Conservation (phyloP, 805 yeast species). For the Monosporozyma aquatica region DNA sequence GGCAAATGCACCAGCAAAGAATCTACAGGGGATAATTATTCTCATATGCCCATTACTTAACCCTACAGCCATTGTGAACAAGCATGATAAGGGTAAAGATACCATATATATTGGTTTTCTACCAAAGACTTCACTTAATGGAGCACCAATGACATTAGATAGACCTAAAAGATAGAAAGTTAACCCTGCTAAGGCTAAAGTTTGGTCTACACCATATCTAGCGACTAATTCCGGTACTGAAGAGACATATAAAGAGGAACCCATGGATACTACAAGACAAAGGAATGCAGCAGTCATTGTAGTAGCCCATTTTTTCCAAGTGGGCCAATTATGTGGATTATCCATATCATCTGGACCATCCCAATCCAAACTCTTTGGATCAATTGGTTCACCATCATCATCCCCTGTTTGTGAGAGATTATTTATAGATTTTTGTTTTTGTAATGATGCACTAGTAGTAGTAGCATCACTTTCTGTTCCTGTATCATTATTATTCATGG, state of each 20-base stretch:
- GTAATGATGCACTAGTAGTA: too few relatives aligned
- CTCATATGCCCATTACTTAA: constrained; percentile 48
- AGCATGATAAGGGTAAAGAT: constrained; percentile 58
- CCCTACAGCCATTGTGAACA: constrained; percentile 68
- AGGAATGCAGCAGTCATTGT: constrained; percentile 56
- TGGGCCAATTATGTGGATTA: constrained; percentile 64
- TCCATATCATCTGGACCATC: constrained; percentile 53
- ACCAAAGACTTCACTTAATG: constrained; percentile 62
- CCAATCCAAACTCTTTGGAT: constrained; percentile 43
- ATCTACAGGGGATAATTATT: constrained; percentile 56
- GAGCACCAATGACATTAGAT: constrained; percentile 66
- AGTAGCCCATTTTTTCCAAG: constrained; percentile 51
- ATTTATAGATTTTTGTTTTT: too few relatives aligned
- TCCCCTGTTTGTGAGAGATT: not conserved
- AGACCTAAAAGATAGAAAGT: constrained; percentile 65
- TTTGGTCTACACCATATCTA: constrained; percentile 46
- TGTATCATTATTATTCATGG: not conserved
- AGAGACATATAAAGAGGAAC: constrained; percentile 62
- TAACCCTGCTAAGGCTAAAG: constrained; percentile 56
- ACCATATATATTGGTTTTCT: constrained; percentile 50
- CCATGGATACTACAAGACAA: constrained; percentile 64
- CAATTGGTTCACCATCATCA: constrained; percentile 16
- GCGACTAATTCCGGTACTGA: constrained; percentile 48
- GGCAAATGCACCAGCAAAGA: constrained; percentile 66
- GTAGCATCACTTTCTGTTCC: not conserved